Base-by-base conservation (phyloP, 1,284 basidiomycete genomes). In the Vanrija humicola region DNA sequence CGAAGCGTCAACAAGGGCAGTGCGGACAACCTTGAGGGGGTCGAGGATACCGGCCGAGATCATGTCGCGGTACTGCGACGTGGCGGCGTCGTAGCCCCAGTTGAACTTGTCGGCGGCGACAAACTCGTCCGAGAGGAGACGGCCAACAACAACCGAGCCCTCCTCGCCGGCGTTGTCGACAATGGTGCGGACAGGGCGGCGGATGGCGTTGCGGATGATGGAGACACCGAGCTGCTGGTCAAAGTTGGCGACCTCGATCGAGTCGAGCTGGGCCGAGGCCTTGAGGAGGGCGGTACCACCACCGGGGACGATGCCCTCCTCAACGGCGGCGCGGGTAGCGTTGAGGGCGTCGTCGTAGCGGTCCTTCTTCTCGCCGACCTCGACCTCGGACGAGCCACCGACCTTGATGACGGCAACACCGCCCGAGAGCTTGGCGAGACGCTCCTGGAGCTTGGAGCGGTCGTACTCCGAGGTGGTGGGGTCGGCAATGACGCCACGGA, bases 331-430 rank as follows among this genome's bases (percentile, higher is more conserved):
- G 55, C 95, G 89, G 6, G 95, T 98, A 18, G 93, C 93, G 77
- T 96, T 96, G 56, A 98, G 83, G 6, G 95, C 95, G 74, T 98
- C 95, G 70, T 98, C 95, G 76, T 96, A 98, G 50, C 94, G 84
- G 78, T 98, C 95, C 86, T 98, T 98, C 89, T 98, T 98, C 84
- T 98, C 95, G 16, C 94, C 84, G 62, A 98, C 95, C 80, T 98
- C 95, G 56, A 98, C 94, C 78, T 98, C 95, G 59, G 84, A 87
- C 48, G 86, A 81, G 44, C 95, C 95, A 58, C 95, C 95, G 64
- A 98, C 95, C 79, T 91, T 93, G 84, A 98, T 97, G 76, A 98
- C 94, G 28, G 94, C 95, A 51, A 98, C 94, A 81, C 95, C 94
- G 55, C 95, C 94, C 43, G 84, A 85, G 55, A 98, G 82, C 83